These are phyloP conservation scores for Populus hybrid DNA, from an alignment of 441 rosid genomes.

Conservation along the genomic window DNA sequence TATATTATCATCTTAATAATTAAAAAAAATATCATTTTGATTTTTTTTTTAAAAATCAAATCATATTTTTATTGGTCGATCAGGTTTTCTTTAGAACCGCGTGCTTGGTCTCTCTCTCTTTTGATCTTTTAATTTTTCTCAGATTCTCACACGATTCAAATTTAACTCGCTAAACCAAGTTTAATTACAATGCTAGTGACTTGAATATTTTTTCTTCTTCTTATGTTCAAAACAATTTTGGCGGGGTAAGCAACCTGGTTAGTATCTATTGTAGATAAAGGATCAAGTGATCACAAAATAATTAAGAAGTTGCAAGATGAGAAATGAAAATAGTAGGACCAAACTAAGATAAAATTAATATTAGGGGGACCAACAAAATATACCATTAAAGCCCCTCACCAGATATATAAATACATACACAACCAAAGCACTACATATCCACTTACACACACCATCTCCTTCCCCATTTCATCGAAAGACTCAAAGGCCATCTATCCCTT, in stretches of 20 bases:
- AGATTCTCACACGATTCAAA: too few species aligned
- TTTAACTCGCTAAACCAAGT: rapidly evolving
- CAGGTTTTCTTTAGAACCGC: rapidly evolving
- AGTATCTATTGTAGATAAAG: not conserved
- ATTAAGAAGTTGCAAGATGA: not conserved
- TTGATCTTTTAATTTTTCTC: too few species aligned
- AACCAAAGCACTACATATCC: not conserved
- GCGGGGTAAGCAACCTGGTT: not conserved
- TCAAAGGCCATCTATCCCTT: conserved; percentile 2
- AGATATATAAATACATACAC: not conserved
- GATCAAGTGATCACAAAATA: not conserved
- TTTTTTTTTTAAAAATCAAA: too few species aligned
- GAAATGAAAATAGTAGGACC: not conserved
- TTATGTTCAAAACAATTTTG: too few species aligned
- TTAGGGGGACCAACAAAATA: not conserved
- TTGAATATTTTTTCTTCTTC: too few species aligned
- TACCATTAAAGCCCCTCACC: not conserved
- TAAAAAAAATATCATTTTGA: too few species aligned
- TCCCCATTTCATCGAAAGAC: not conserved
- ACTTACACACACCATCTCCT: not conserved
- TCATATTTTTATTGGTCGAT: rapidly evolving
- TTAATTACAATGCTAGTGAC: too few species aligned
- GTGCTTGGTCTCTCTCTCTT: rapidly evolving
- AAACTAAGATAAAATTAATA: not conserved
- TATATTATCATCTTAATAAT: too few species aligned